These are phyloP conservation scores for Stagonosporopsis cucurbitacearum DNA, from an alignment of 2,329 filamentous ascomycete genomes.

Conservation along the genomic window DNA sequence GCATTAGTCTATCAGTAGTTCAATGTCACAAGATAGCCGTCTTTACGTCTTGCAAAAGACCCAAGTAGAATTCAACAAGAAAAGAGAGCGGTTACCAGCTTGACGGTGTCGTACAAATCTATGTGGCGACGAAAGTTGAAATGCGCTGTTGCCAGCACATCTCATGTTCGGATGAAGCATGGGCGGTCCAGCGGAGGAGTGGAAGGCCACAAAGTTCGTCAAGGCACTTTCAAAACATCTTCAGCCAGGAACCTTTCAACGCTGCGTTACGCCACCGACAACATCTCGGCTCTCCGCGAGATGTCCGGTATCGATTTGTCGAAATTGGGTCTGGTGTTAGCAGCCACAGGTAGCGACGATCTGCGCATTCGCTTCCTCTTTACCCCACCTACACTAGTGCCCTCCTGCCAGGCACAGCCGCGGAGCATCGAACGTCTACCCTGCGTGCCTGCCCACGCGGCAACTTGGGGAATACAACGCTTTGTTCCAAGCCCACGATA, in stretches of 20 bases:
- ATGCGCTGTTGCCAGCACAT: background rate
- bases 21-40: background rate
- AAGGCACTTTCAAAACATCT: background rate
- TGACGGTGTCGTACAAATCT: background rate
- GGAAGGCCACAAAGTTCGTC: background rate
- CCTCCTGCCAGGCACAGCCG: constrained; percentile 5
- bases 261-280: background rate
- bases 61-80: background rate
- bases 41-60: background rate
- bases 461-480: background rate
- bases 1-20: too few species aligned
- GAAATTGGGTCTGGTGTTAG: constrained; percentile 3
- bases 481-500: background rate
- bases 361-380: background rate
- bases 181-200: background rate
- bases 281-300: constrained; percentile 13
- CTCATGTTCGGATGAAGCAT: background rate
- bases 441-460: background rate
- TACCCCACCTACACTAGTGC: constrained; percentile 4
- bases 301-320: constrained; percentile 11
- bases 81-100: background rate
- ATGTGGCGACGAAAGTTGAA: too few species aligned
- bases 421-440: background rate
- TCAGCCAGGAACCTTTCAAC: background rate
- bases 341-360: constrained; percentile 8